phyloP scores from a whole-genome alignment of 305 asterid species.

The Fraxinus velutina region DNA sequence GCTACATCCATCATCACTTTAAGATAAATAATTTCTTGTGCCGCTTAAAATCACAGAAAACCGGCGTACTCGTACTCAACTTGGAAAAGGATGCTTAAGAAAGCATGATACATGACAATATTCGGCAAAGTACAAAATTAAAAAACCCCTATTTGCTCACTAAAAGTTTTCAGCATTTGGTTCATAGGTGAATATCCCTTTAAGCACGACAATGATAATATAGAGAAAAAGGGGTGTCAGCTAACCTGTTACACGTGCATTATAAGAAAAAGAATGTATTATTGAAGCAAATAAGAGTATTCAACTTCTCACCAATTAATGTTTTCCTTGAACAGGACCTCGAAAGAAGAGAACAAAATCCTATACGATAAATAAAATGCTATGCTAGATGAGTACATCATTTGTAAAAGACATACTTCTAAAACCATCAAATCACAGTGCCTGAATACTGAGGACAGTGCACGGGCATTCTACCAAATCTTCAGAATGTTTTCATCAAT shows the following conservation, averaged over 20 bases:
- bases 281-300: neutral
- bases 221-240: neutral
- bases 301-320: neutral
- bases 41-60: neutral
- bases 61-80: neutral
- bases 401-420: conserved; percentile 1
- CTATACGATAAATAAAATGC: neutral
- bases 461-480: neutral
- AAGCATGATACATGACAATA: neutral
- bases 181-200: neutral
- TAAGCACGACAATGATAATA: neutral
- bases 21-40: neutral
- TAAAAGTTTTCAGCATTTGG: neutral
- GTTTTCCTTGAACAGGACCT: neutral
- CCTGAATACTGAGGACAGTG: neutral
- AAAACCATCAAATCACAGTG: neutral
- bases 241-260: neutral
- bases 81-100: neutral
- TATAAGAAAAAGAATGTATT: neutral
- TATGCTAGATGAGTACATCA: neutral
- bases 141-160: neutral
- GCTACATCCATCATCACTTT: neutral
- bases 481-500: neutral
- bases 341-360: neutral
- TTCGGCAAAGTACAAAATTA: neutral